These are phyloP conservation scores for Mycena rebaudengoi DNA, from an alignment of 768 basidiomycete genomes.

Conservation along the genomic window DNA sequence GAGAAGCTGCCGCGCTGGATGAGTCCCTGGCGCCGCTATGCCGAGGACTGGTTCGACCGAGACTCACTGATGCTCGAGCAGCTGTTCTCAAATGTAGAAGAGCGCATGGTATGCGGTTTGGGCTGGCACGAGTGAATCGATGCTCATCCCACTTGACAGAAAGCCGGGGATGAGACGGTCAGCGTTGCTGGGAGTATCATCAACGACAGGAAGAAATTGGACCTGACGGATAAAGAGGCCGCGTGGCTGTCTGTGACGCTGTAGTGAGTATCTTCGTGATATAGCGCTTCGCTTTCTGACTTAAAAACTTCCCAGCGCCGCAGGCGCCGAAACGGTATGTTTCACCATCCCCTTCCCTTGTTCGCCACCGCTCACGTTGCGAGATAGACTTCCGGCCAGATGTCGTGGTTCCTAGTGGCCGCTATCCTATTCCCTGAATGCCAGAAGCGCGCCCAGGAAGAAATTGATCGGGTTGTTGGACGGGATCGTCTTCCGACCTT, in stretches of 20 bases:
- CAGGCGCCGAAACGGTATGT: constrained; percentile 30
- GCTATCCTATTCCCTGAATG: not conserved
- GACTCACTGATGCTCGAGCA: constrained; percentile 29
- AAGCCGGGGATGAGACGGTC: constrained; percentile 10
- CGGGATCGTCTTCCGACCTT: constrained; percentile 32
- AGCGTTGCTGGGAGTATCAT: constrained; percentile 19
- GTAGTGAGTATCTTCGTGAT: not conserved
- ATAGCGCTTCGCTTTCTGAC: not conserved
- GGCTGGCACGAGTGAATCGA: not conserved
- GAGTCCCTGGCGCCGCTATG: constrained; percentile 10
- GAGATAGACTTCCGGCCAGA: constrained; percentile 29
- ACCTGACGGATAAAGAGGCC: constrained; percentile 13
- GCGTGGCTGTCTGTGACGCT: constrained; percentile 22
- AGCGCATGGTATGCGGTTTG: not conserved
- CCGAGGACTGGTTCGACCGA: constrained; percentile 15
- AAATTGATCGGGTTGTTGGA: constrained; percentile 21
- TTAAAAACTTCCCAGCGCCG: constrained; percentile 5
- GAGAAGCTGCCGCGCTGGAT: not conserved
- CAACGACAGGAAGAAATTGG: constrained; percentile 5
- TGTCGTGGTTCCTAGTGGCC: constrained; percentile 21
- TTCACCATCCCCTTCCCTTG: constrained; percentile 10
- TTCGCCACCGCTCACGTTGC: constrained; percentile 27
- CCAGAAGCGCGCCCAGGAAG: not conserved
- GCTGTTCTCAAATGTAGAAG: constrained; percentile 7
- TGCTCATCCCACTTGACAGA: not conserved